A percentile compares a stretch with the other conserved stretches of the same genome.
These are phyloP conservation scores for Sclerotiophoma versabilis DNA, from an alignment of 2,329 filamentous ascomycete genomes.

Conservation along the genomic window DNA sequence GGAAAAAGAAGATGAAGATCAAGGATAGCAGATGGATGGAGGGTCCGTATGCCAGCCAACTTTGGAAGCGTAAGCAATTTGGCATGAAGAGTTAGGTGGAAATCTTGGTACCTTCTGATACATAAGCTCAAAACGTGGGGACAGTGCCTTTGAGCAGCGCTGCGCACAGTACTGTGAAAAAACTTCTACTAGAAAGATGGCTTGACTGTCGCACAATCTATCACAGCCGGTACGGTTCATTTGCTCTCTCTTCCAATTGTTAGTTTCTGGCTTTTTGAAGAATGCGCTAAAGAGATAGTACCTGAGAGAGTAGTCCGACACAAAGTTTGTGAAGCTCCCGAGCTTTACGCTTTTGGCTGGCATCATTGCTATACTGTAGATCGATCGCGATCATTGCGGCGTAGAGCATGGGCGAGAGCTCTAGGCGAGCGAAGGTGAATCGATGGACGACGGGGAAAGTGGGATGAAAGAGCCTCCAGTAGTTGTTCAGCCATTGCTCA, in stretches of 20 bases:
- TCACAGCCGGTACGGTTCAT: conserved; percentile 35
- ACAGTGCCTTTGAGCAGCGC: conserved; percentile 47
- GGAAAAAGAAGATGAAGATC: conserved; percentile 24
- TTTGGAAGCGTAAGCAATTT: background rate
- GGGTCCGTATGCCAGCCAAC: background rate
- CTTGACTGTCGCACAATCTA: conserved; percentile 53
- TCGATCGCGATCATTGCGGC: conserved; percentile 56
- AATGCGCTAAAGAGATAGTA: conserved; percentile 12
- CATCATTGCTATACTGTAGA: conserved; percentile 48
- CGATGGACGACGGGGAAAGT: conserved; percentile 54
- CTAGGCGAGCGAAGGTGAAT: conserved; percentile 47
- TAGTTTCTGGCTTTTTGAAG: conserved; percentile 11
- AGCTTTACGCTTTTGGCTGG: conserved; percentile 45
- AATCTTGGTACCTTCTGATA: conserved; percentile 42
- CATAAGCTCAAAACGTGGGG: conserved; percentile 48
- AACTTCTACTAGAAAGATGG: conserved; percentile 53
- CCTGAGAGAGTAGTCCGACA: conserved; percentile 50
- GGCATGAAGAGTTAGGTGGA: background rate
- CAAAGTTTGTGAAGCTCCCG: conserved; percentile 52
- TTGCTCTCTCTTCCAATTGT: conserved; percentile 36
- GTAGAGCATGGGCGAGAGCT: conserved; percentile 52
- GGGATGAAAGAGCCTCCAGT: conserved; percentile 56
- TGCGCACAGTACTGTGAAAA: conserved; percentile 53
- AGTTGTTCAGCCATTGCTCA: conserved; percentile 54
- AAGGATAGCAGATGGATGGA: background rate